A percentile compares a stretch with the other conserved stretches of the same genome.
Conservation (phyloP, 75 land plant genomes). For the Pinus taeda region DNA sequence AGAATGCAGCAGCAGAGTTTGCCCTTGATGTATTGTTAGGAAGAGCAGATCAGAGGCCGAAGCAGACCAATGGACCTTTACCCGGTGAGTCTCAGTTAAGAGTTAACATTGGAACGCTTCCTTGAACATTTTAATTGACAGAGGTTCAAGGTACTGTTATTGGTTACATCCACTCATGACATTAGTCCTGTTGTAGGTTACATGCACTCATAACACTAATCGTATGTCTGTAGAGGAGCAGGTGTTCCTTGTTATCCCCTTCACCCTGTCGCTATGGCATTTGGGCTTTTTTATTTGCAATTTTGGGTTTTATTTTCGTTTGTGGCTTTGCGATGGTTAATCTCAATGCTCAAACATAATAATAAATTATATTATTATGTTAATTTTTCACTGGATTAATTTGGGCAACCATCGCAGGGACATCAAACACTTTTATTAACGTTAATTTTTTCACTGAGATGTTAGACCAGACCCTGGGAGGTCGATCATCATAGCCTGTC, state of each 20-base stretch:
- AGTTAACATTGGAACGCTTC: not conserved
- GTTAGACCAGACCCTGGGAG: not conserved
- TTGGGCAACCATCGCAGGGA: not conserved
- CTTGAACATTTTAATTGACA: not conserved
- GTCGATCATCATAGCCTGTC: not conserved
- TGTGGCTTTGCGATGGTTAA: not conserved
- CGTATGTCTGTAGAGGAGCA: not conserved
- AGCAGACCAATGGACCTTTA: not conserved
- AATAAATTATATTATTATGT: too few relatives aligned
- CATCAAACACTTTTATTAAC: not conserved
- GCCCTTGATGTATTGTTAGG: slow-evolving; percentile 17
- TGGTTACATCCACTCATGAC: not conserved
- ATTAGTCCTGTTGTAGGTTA: not conserved
- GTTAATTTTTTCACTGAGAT: not conserved
- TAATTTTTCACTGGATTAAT: not conserved
- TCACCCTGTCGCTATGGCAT: not conserved
- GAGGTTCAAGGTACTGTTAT: not conserved
- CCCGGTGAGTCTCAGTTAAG: not conserved
- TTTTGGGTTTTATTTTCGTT: not conserved
- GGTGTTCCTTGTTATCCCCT: not conserved
- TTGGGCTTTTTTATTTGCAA: not conserved
- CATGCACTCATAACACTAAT: not conserved
- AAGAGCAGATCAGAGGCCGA: not conserved
- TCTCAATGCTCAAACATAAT: not conserved
- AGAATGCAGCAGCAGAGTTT: slow-evolving; percentile 39